Conservation (phyloP, 495 filamentous ascomycete genomes). For the Podospora bellae-mahoneyi region DNA sequence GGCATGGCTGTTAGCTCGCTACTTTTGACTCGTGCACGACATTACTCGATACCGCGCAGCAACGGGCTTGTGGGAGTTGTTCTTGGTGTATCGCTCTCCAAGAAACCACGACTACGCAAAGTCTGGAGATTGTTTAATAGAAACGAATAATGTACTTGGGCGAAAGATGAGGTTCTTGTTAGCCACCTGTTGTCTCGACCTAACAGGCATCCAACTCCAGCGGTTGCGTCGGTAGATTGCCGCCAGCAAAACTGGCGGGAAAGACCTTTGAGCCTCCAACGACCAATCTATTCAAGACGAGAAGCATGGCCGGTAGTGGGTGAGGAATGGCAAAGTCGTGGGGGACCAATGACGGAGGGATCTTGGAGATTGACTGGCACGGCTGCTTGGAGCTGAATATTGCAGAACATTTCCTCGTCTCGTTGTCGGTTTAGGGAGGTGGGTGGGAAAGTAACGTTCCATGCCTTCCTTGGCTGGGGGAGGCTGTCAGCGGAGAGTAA, state of each 20-base stretch:
- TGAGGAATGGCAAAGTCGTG: background rate
- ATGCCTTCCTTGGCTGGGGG: background rate
- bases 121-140: background rate
- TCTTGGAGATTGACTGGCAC: background rate
- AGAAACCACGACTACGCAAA: too few relatives aligned
- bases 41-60: background rate
- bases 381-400: background rate
- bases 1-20: background rate
- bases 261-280: background rate
- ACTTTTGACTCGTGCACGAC: background rate
- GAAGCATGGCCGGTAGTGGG: background rate
- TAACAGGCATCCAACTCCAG: background rate
- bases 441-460: slow-evolving; percentile 9
- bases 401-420: background rate
- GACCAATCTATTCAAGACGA: background rate
- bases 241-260: background rate
- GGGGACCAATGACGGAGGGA: background rate
- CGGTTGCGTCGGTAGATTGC: background rate
- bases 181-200: background rate
- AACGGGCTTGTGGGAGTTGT: background rate
- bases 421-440: background rate
- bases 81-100: too few relatives aligned
- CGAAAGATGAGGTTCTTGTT: background rate
- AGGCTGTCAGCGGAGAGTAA: background rate
- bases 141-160: background rate